phyloP scores from a whole-genome alignment of 177 flowering plant species.

The Vitis hybrid region DNA sequence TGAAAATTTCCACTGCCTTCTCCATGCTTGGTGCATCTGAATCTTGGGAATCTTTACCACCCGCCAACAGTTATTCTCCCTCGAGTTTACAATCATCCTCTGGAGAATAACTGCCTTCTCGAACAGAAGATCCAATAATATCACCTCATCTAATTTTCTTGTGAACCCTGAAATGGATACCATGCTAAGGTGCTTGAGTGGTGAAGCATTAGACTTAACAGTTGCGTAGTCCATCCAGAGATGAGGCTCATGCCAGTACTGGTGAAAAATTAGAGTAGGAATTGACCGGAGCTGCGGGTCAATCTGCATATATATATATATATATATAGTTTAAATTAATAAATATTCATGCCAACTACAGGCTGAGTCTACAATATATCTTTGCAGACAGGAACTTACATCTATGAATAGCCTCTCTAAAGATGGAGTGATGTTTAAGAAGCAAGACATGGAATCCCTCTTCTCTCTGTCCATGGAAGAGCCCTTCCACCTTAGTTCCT shows the following conservation, averaged over 20 bases:
- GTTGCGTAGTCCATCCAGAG: slow-evolving; percentile 16
- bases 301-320: neutral
- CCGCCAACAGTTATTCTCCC: no score
- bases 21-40: no score
- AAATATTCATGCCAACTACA: no score
- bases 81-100: no score
- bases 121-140: no score
- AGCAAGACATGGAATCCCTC: slow-evolving; percentile 16
- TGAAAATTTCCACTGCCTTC: no score
- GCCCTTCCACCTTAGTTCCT: slow-evolving; percentile 9
- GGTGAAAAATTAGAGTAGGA: slow-evolving; percentile 5
- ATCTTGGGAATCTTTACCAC: no score
- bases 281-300: neutral
- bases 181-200: neutral
- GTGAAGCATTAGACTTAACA: slow-evolving; percentile 3
- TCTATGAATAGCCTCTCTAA: slow-evolving; percentile 7
- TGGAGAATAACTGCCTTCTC: no score
- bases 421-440: slow-evolving; percentile 9
- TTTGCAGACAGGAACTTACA: neutral
- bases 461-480: slow-evolving; percentile 7
- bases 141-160: no score
- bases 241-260: slow-evolving; percentile 25
- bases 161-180: no score
- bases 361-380: no score
- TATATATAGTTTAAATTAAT: no score